Evolutionary conservation across 2,329 filamentous ascomycete species (phyloP).

Genomic region (Aspergillus neoniger): DNA sequence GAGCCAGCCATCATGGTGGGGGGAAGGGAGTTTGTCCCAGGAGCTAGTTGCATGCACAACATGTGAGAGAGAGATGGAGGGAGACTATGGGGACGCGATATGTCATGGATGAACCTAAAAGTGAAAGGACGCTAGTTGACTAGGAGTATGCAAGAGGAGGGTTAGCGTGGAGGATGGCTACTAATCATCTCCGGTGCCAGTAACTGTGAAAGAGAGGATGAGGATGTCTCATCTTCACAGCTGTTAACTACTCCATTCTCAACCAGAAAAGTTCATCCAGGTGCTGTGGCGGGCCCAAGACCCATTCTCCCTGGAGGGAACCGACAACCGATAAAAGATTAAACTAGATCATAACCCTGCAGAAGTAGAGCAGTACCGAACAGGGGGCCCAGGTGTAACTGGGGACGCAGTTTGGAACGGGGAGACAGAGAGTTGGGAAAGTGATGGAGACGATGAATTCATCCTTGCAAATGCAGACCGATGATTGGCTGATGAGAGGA

Average conservation of each 20-base stretch:
- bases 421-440: neutral
- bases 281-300: too few relatives aligned
- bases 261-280: too few relatives aligned
- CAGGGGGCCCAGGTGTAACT: neutral
- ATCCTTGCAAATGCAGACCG: neutral
- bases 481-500: neutral
- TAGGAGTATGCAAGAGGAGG: neutral
- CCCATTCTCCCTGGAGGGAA: too few relatives aligned
- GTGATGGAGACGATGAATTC: slow-evolving; percentile 1
- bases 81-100: slow-evolving; percentile 1
- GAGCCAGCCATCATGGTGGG: neutral
- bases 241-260: neutral
- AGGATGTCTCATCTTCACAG: neutral
- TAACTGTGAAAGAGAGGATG: neutral
- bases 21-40: neutral
- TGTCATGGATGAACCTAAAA: slow-evolving; percentile 6
- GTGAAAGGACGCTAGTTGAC: neutral
- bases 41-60: neutral
- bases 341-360: neutral
- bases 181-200: neutral
- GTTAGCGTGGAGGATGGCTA: neutral
- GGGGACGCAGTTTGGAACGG: neutral
- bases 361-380: neutral
- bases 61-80: neutral
- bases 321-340: too few relatives aligned